Base-by-base conservation (phyloP, 768 basidiomycete genomes). In the Xerocomus potaroensis region DNA sequence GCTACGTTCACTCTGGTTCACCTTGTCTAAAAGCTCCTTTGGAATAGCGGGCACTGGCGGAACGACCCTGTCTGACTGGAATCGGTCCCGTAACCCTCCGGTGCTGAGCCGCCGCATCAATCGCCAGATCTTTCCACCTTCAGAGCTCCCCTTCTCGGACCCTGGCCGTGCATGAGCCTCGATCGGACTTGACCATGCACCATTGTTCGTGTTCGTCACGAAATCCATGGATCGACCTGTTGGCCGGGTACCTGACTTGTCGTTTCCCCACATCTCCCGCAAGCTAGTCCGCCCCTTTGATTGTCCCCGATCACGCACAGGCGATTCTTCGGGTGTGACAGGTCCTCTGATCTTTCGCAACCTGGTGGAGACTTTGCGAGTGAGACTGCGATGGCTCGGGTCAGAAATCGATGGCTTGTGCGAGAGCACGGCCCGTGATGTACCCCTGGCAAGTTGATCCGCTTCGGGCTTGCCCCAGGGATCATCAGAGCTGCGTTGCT, bases 21-120 rank as follows among this genome's bases (percentile, higher is more conserved):
- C 32, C 46, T 47, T 57, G n/a, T 34, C 37, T 16, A 63, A 41
- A 12, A 69, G 54, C 18, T 75, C 69, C 50, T 74, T 72, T 2
- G 83, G 82, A 3, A 85, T 67, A 8, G 76, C 71, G 31, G 83
- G 83, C 0, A 84, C 79, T 15, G 83, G 83, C 0, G 81, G 82
- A 10, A 74, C 71, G 1, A 50, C 47, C 10, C 58, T 53, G 22
- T 55, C 53, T 11, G 47, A 43, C 23, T 45, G 48, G 31, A 51
- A 59, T 54, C 73, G 79, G 15, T 86, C 84, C 46, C 80, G 74
- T 34, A 86, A 62, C 8, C 73, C 80, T 8, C 81, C 79, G 0
- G 78, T 75, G 49, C 83, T 85, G 49, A 88, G 78, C 32, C 81
- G 73, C 62, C 84, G 86, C 72, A 87, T 73, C 41, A 88, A 59